Evolutionary conservation across 208 protist genomes (phyloP), one percentile per base, ranked within the genome.

Genomic region (Acanthamoeba divionensis): DNA sequence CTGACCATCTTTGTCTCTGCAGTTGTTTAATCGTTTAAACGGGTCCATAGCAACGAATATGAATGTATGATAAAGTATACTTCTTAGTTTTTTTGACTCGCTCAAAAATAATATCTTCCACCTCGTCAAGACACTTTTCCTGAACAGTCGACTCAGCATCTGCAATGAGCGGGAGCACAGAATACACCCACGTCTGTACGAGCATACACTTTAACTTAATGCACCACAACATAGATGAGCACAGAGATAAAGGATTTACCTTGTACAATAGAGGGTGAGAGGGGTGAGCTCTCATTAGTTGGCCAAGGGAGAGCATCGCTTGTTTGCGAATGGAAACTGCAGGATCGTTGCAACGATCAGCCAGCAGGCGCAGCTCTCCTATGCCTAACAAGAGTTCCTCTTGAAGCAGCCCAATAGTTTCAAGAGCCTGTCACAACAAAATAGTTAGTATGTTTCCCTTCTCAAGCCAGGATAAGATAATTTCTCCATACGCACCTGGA

Each of bases 251-350:
- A n/a, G 36, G 36, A 41, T 41, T 41, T 41, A 41, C 36, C 45
- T 87, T 87, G 54, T 67, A 87, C 36, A 87, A 52, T 15, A 24
- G 41, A 8, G 77, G 77, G 33, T 87, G 77, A 36, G 77, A 87
- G 13, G 77, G 77, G 33, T 87, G 77, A 0, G 21, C 29, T 15
- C 26, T 24, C 26, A 87, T 6, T 24, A 87, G 54, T 24, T 66
- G 45, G 29, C 77, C 77, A 31, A 87, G 36, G 15, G 77, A 24
- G 18, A 67, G n/a, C 77, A 87, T 87, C 4, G 77, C 77, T 45
- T 87, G 77, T 33, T 87, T 87, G 29, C 77, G 77, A 18, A 87
- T 87, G 13, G 77, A 87, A 38, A 87, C 77, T 29, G 77, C 48
- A 48, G 77, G 77, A 41, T 87, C 77, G 33, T 45, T 67, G 55